These are phyloP conservation scores for Sugiyamaella chiloensis DNA, from an alignment of 805 yeast genomes.

Conservation along the genomic window DNA sequence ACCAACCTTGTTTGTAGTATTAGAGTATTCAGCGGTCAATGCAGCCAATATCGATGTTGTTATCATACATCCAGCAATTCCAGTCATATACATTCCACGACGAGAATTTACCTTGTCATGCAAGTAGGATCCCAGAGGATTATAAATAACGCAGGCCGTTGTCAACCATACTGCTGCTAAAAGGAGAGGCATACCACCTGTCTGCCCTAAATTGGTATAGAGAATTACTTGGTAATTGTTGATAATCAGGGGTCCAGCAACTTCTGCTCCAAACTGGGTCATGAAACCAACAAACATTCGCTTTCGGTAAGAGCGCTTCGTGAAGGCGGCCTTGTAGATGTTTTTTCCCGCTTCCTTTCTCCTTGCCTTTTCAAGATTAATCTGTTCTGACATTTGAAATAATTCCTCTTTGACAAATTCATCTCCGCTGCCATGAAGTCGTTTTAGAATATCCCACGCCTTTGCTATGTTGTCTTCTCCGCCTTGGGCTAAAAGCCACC, in stretches of 20 bases:
- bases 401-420: conserved; percentile 11
- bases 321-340: conserved; percentile 5
- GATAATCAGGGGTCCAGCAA: conserved; percentile 7
- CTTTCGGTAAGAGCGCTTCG: conserved; percentile 8
- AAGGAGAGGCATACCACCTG: background rate
- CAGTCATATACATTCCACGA: conserved; percentile 2
- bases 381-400: conserved; percentile 5
- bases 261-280: conserved; percentile 1
- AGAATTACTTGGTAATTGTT: conserved; percentile 3
- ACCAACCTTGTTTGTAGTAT: background rate
- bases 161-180: conserved; percentile 6
- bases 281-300: conserved; percentile 11
- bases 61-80: conserved; percentile 6
- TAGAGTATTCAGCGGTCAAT: background rate
- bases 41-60: background rate
- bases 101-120: conserved; percentile 1
- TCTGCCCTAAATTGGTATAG: conserved; percentile 1
- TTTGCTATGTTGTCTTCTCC: background rate
- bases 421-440: conserved; percentile 4
- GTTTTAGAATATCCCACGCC: background rate
- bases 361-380: background rate
- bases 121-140: background rate
- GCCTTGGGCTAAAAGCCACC: conserved; percentile 6
- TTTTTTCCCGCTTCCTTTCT: background rate
- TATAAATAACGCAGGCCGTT: background rate